phyloP scores from a whole-genome alignment of 2,329 filamentous ascomycete species.

The Aspergillus sojae region DNA sequence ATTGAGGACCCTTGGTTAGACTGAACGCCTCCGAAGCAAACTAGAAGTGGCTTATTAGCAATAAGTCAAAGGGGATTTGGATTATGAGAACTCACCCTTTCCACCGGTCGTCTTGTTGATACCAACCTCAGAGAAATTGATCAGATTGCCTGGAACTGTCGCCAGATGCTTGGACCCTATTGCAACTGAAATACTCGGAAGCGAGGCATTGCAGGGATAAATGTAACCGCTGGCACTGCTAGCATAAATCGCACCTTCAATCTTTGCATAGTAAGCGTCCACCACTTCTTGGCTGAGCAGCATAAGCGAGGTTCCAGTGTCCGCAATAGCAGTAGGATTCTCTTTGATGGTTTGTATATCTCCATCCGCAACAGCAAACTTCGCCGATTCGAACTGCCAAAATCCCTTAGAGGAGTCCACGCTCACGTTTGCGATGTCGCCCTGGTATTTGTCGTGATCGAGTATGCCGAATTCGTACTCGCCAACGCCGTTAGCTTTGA shows the following conservation, averaged over 20 bases:
- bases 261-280: slow-evolving; percentile 60
- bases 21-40: slow-evolving; percentile 63
- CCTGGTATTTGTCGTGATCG: slow-evolving; percentile 64
- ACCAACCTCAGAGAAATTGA: slow-evolving; percentile 59
- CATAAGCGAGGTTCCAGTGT: slow-evolving; percentile 71
- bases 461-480: slow-evolving; percentile 75
- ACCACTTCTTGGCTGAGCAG: slow-evolving; percentile 62
- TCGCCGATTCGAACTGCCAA: slow-evolving; percentile 66
- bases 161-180: slow-evolving; percentile 54
- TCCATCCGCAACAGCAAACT: slow-evolving; percentile 57
- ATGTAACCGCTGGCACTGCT: slow-evolving; percentile 53
- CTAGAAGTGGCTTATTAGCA: slow-evolving; percentile 30
- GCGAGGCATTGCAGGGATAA: slow-evolving; percentile 58
- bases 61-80: too few species aligned
- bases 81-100: slow-evolving; percentile 35
- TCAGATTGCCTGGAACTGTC: slow-evolving; percentile 57
- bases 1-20: slow-evolving; percentile 60
- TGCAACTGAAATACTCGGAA: slow-evolving; percentile 60
- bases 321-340: slow-evolving; percentile 57
- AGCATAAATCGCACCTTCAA: slow-evolving; percentile 54
- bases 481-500: slow-evolving; percentile 63
- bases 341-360: slow-evolving; percentile 37
- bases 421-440: slow-evolving; percentile 62
- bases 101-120: slow-evolving; percentile 45
- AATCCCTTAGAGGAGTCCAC: slow-evolving; percentile 66